Percentiles rank a stretch among this genome's conserved stretches.
phyloP scores from a whole-genome alignment of 352 stramenopile species.

The Globisporangium mamillatum region DNA sequence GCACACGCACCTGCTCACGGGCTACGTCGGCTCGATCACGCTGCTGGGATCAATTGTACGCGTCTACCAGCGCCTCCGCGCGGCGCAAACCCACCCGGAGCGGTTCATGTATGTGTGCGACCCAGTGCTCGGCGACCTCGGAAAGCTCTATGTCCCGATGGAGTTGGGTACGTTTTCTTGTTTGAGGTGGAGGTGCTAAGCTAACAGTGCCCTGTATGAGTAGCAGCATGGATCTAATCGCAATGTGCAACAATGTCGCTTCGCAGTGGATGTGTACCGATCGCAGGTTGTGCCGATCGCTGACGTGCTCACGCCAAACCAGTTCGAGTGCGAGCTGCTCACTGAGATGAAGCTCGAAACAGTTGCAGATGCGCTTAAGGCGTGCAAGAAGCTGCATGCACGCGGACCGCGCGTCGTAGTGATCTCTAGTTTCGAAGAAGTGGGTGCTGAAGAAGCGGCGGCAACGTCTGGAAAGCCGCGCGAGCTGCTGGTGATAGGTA shows the following conservation, averaged over 20 bases:
- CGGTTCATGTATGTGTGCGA: slow-evolving; percentile 79
- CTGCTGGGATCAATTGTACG: slow-evolving; percentile 71
- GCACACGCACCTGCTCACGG: slow-evolving; percentile 81
- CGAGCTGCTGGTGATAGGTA: slow-evolving; percentile 72
- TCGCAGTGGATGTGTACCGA: slow-evolving; percentile 75
- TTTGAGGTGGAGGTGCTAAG: not conserved
- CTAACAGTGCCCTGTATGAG: not conserved
- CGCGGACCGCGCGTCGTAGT: slow-evolving; percentile 74
- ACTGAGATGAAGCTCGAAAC: slow-evolving; percentile 65
- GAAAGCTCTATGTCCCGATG: slow-evolving; percentile 75
- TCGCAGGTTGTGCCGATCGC: slow-evolving; percentile 75
- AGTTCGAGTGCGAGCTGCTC: slow-evolving; percentile 84
- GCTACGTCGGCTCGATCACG: slow-evolving; percentile 72
- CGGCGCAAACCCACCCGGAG: slow-evolving; percentile 44
- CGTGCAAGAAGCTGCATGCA: slow-evolving; percentile 76
- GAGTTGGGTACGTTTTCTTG: slow-evolving; percentile 56
- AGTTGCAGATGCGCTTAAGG: slow-evolving; percentile 57
- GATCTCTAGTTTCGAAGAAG: slow-evolving; percentile 80
- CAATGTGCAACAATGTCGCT: not conserved
- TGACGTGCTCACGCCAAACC: slow-evolving; percentile 82
- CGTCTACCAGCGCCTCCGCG: slow-evolving; percentile 55
- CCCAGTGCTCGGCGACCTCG: slow-evolving; percentile 79
- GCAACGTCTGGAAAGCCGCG: slow-evolving; percentile 22
- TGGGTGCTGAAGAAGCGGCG: slow-evolving; percentile 29
- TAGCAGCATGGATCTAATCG: slow-evolving; percentile 4